These are phyloP conservation scores for Basidiobolus meristosporus DNA, from an alignment of 371 early-diverging fungal species.

Conservation along the genomic window DNA sequence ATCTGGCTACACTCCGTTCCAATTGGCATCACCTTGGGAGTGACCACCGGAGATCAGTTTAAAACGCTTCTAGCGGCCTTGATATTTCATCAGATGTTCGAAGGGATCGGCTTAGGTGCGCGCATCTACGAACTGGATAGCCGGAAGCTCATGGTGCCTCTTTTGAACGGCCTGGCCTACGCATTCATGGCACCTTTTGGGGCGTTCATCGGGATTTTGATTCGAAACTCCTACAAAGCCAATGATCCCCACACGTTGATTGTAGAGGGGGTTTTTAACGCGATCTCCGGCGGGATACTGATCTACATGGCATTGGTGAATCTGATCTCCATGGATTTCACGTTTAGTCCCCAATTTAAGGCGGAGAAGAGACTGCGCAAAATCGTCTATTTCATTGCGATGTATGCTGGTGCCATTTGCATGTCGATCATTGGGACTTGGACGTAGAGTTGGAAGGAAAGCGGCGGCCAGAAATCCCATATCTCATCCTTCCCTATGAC, in stretches of 20 bases:
- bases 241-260: conserved; percentile 30
- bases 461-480: too few relatives aligned
- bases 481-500: too few relatives aligned
- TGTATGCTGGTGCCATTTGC: conserved; percentile 41
- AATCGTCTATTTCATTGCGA: conserved; percentile 19
- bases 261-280: conserved; percentile 52
- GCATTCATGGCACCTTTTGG: conserved; percentile 56
- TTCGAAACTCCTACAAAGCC: conserved; percentile 29
- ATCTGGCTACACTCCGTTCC: conserved; percentile 74
- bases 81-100: conserved; percentile 80
- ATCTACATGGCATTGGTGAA: conserved; percentile 55
- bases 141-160: conserved; percentile 8
- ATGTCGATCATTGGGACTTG: conserved; percentile 67
- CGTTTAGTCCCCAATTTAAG: conserved; percentile 26
- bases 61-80: conserved; percentile 55
- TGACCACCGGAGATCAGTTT: conserved; percentile 36
- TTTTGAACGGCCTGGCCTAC: conserved; percentile 16
- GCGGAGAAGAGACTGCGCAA: conserved; percentile 14
- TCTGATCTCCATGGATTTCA: conserved; percentile 45
- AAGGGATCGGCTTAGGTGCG: conserved; percentile 68
- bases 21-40: conserved; percentile 64
- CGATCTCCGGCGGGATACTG: conserved; percentile 60
- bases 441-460: too few relatives aligned
- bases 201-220: conserved; percentile 47
- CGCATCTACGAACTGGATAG: conserved; percentile 34